Evolutionary conservation across 331 rosid species (phyloP), one percentile per base, ranked within the genome.

Genomic region (Quercus lobata): DNA sequence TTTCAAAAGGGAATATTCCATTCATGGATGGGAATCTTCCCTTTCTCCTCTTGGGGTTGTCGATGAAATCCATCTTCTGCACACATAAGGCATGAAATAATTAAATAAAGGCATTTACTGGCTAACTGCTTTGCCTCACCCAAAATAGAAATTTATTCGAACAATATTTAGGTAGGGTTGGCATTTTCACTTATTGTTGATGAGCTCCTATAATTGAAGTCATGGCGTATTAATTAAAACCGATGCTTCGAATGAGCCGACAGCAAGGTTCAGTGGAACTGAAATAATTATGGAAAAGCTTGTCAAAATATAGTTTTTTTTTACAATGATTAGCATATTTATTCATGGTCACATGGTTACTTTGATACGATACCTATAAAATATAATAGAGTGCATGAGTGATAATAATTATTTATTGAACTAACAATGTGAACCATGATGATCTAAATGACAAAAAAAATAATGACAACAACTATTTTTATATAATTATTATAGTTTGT

Each of bases 191-290:
- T 8, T 41, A 41, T 41, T 41, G 46, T 41, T 41, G 12, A 41
- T 4, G 27, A 57, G 27, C 27, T 41, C 62, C 27, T n/a, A 19
- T 57, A 57, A 57, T 57, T 57, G 62, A 57, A 57, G 24, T 12
- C 14, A 1, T 7, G 65, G 24, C 62, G 9, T 11, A 22, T n/a
- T 24, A 58, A 21, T 19, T 22, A 57, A 10, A 12, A 9, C 1
- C 8, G 4, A 22, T 72, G 74, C 69, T 73, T 80, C 70, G 4
- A 27, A 73, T 53, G 53, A 73, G 73, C 83, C 74, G 70, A 80
- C 83, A 80, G 4, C 4, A 54, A 17, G 7, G 78, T 58, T 69
- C 37, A 10, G 29, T 54, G 72, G 14, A 25, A 79, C 27, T 34
- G 18, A 62, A 18, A 52, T 35, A 62, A 35, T 24, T 5, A 73